phyloP scores from a whole-genome alignment of 441 rosid genomes.

The Mallotus repandus region DNA sequence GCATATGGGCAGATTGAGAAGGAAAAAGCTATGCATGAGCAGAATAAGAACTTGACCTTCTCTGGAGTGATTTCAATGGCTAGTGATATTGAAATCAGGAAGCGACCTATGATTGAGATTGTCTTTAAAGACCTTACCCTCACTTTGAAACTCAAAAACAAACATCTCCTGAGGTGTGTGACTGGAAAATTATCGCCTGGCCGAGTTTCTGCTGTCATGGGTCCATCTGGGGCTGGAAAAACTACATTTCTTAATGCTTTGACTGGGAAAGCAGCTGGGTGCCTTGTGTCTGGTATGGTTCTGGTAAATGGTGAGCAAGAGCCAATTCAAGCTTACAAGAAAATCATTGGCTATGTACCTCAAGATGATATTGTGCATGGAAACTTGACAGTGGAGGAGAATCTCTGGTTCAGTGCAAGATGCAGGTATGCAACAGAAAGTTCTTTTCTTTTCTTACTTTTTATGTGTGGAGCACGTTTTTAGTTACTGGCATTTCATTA shows the following conservation, averaged over 20 bases:
- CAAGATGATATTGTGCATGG: conserved; percentile 99
- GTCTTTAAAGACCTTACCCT: conserved; percentile 77
- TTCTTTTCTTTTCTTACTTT: no score
- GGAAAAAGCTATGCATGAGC: conserved; percentile 90
- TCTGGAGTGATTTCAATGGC: conserved; percentile 93
- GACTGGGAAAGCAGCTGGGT: conserved; percentile 83
- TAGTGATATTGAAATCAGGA: conserved; percentile 59
- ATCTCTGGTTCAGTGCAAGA: conserved; percentile 96
- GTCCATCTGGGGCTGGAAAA: conserved; percentile 99
- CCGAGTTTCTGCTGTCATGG: conserved; percentile 96
- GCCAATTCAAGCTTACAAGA: conserved; percentile 81
- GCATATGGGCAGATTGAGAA: conserved; percentile 94
- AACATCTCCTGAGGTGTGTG: conserved; percentile 79
- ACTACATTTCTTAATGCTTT: conserved; percentile 95
- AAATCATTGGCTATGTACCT: conserved; percentile 90
- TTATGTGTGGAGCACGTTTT: no score
- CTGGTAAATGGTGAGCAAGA: conserved; percentile 78
- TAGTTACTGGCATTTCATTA: background rate
- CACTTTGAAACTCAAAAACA: conserved; percentile 77
- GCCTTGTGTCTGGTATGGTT: conserved; percentile 65
- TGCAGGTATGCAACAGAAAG: conserved; percentile 65
- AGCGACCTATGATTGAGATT: conserved; percentile 75
- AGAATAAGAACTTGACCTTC: conserved; percentile 80
- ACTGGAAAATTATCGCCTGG: conserved; percentile 91
- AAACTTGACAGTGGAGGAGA: conserved; percentile 93